Percentiles rank a stretch among this genome's conserved stretches.
Conservation (phyloP, 257 asterid species). For the Primulina tabacum region DNA sequence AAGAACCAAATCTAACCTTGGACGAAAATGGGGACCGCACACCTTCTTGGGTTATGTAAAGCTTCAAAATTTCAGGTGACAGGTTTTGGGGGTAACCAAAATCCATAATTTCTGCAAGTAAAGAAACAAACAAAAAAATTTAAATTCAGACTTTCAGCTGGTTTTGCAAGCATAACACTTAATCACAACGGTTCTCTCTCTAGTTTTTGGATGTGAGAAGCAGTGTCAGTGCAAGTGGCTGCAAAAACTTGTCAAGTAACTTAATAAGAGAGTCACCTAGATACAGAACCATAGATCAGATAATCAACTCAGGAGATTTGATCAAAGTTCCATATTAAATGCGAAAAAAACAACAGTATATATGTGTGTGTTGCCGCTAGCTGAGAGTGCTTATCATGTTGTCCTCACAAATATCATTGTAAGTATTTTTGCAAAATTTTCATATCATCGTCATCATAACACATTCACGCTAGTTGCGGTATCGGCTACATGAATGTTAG, state of each 20-base stretch:
- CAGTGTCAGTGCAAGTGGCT: conserved; percentile 5
- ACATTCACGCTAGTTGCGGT: no score
- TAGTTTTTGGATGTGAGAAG: conserved; percentile 1
- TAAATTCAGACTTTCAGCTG: conserved; percentile 17
- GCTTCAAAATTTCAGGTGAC: conserved; percentile 97
- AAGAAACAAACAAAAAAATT: not conserved
- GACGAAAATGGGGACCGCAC: conserved; percentile 98
- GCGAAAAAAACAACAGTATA: no score
- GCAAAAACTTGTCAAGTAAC: conserved; percentile 14
- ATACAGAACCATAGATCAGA: not conserved
- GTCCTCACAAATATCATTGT: not conserved
- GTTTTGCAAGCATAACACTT: conserved; percentile 12
- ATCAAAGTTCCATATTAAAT: no score
- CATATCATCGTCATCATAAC: not conserved
- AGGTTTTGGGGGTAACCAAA: conserved; percentile 99
- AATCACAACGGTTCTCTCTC: not conserved
- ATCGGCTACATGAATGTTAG: no score
- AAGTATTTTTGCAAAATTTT: conserved; percentile 10
- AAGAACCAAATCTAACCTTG: conserved; percentile 53
- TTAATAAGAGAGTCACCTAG: not conserved
- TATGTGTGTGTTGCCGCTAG: not conserved
- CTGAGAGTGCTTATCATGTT: not conserved
- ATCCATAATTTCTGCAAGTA: conserved; percentile 91
- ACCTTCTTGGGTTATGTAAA: conserved; percentile 98
- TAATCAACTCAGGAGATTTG: no score